A percentile compares a stretch with the other conserved stretches of the same genome.
These are phyloP conservation scores for Rhodotorula sp. DNA, from an alignment of 1,284 basidiomycete species.

Conservation along the genomic window DNA sequence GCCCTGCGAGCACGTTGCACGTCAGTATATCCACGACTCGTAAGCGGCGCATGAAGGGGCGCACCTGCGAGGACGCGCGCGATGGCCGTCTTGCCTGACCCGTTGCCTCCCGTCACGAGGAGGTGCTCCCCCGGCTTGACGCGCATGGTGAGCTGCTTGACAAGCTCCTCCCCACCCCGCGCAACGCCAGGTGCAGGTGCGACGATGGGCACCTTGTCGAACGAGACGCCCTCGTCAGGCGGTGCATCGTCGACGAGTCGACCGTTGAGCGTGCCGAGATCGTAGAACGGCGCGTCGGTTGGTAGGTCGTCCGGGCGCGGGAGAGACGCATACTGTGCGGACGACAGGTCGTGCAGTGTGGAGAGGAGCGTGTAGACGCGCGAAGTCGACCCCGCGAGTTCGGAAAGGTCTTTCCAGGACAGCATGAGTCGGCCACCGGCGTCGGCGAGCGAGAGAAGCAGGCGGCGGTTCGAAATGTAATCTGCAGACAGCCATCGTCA, in stretches of 20 bases:
- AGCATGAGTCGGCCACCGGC: constrained; percentile 70
- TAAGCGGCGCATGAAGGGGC: not conserved
- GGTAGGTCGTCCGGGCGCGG: constrained; percentile 52
- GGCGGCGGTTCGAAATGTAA: constrained; percentile 94
- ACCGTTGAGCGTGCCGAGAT: constrained; percentile 55
- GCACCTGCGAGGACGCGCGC: constrained; percentile 71
- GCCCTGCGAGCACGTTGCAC: constrained; percentile 56
- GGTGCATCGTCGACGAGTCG: constrained; percentile 43
- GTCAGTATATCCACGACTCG: not conserved
- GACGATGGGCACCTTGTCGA: constrained; percentile 73
- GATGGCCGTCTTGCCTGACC: constrained; percentile 84
- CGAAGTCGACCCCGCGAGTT: constrained; percentile 87
- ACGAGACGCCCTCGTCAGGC: constrained; percentile 56
- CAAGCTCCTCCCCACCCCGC: constrained; percentile 63
- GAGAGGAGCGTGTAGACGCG: constrained; percentile 86
- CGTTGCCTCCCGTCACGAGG: constrained; percentile 83
- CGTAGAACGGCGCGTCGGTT: constrained; percentile 51
- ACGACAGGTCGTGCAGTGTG: constrained; percentile 71
- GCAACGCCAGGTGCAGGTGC: constrained; percentile 58
- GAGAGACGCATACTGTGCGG: constrained; percentile 51
- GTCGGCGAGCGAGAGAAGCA: constrained; percentile 88
- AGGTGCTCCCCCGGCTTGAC: constrained; percentile 80
- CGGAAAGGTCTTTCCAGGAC: constrained; percentile 71
- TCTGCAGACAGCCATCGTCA: constrained; percentile 54
- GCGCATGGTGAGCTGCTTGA: constrained; percentile 70